These are phyloP conservation scores for Sporothrix mexicana DNA, from an alignment of 2,329 filamentous ascomycete species.

Conservation along the genomic window DNA sequence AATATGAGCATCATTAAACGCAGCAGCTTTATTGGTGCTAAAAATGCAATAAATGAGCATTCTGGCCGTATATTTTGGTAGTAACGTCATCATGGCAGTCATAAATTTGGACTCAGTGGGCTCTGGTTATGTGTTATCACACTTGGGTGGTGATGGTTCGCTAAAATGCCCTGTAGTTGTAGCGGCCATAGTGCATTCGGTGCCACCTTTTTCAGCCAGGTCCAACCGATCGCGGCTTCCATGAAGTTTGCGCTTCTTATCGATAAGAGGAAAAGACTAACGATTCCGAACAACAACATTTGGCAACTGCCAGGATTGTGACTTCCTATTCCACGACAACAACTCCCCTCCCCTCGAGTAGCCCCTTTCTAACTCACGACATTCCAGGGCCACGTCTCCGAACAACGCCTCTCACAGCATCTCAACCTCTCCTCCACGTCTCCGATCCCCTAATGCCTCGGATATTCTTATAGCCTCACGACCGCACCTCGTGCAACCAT, in stretches of 20 bases:
- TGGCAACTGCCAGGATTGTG: background rate
- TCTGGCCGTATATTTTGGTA: background rate
- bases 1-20: slow-evolving; percentile 21
- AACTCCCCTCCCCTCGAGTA: background rate
- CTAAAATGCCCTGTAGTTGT: background rate
- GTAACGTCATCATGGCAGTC: background rate
- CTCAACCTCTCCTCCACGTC: background rate
- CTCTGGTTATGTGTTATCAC: background rate
- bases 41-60: background rate
- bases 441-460: slow-evolving; percentile 29
- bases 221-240: background rate
- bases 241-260: slow-evolving; percentile 23
- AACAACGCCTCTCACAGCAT: background rate
- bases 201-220: background rate
- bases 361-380: background rate
- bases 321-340: background rate
- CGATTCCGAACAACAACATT: background rate
- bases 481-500: slow-evolving; percentile 22
- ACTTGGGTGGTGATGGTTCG: background rate
- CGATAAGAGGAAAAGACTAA: slow-evolving; percentile 30
- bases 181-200: background rate
- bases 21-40: background rate
- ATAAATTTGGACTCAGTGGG: background rate
- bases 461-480: slow-evolving; percentile 17
- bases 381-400: background rate